These are phyloP conservation scores for Barnettozyma pratensis DNA, from an alignment of 805 yeast species.

Conservation along the genomic window DNA sequence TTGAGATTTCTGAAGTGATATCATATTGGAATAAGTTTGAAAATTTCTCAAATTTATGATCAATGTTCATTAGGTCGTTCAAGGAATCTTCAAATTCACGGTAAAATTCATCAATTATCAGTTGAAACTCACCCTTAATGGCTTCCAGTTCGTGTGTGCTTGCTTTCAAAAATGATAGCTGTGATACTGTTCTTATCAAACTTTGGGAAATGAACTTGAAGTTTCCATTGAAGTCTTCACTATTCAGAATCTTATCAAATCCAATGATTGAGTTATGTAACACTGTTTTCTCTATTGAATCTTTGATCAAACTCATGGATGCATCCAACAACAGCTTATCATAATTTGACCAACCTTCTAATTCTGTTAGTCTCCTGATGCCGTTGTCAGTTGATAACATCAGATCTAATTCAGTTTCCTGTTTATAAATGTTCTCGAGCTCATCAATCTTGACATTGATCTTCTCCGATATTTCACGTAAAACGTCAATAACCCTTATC, in stretches of 20 bases:
- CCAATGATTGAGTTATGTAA: constrained; percentile 50
- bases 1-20: constrained; percentile 17
- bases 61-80: constrained; percentile 28
- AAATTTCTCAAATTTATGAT: constrained; percentile 32
- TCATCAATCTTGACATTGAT: constrained; percentile 41
- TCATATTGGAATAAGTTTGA: constrained; percentile 21
- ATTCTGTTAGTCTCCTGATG: constrained; percentile 41
- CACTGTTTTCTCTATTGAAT: constrained; percentile 47
- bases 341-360: constrained; percentile 49
- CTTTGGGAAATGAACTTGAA: constrained; percentile 15
- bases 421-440: constrained; percentile 44
- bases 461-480: constrained; percentile 32
- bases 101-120: constrained; percentile 16
- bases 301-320: constrained; percentile 38
- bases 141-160: constrained; percentile 11
- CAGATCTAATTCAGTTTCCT: constrained; percentile 47
- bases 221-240: constrained; percentile 23
- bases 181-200: constrained; percentile 12
- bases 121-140: constrained; percentile 15
- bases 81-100: constrained; percentile 23
- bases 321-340: constrained; percentile 39
- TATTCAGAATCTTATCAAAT: constrained; percentile 41
- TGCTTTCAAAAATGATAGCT: constrained; percentile 11
- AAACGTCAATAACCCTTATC: constrained; percentile 20
- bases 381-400: constrained; percentile 43